A percentile compares a stretch with the other conserved stretches of the same genome.
phyloP scores from a whole-genome alignment of 805 yeast genomes.

The Myxozyma udenii region DNA sequence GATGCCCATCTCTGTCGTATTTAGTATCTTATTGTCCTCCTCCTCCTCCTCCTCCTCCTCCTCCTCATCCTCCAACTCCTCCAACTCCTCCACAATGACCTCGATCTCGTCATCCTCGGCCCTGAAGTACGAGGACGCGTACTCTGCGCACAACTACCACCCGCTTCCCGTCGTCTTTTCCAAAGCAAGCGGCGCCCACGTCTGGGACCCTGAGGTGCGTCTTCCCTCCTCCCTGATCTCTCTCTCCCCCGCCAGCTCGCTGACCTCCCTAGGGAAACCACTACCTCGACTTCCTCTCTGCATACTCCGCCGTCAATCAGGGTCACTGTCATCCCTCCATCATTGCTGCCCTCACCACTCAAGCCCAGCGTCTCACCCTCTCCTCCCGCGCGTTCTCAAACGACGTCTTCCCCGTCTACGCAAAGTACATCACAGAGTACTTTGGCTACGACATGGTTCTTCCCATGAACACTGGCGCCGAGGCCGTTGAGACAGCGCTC shows the following conservation, averaged over 20 bases:
- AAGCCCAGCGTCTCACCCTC: constrained; percentile 77
- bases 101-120: no score
- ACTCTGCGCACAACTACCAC: constrained; percentile 95
- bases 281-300: constrained; percentile 87
- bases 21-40: no score
- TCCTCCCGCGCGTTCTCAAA: constrained; percentile 91
- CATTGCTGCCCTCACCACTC: constrained; percentile 77
- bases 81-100: no score
- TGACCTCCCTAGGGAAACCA: constrained; percentile 57
- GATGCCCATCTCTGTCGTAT: no score
- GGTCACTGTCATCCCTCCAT: constrained; percentile 98
- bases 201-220: constrained; percentile 84
- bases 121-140: constrained; percentile 54
- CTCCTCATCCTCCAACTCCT: no score
- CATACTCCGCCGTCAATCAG: constrained; percentile 96
- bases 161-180: constrained; percentile 93
- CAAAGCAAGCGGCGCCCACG: constrained; percentile 84
- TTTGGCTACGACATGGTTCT: constrained; percentile 88
- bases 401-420: constrained; percentile 80
- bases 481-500: constrained; percentile 93
- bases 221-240: neutral
- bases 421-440: constrained; percentile 82
- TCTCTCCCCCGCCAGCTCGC: no score
- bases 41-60: no score
- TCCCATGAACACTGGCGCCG: constrained; percentile 99